These are phyloP conservation scores for Delonix regia DNA, from an alignment of 306 rosid genomes.

Conservation along the genomic window DNA sequence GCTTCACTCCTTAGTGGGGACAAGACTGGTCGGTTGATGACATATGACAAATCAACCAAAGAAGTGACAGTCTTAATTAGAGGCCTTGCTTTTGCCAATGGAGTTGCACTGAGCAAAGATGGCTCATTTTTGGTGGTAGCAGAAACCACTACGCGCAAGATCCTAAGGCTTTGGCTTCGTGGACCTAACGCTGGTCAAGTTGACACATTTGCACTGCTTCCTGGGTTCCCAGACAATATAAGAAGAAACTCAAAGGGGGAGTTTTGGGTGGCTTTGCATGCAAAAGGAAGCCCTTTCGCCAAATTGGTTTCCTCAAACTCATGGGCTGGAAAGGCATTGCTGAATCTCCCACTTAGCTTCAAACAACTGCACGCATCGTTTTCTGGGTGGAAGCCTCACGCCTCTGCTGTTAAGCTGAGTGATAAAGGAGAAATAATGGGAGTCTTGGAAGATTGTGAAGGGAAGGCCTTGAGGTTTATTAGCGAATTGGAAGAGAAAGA, in stretches of 20 bases:
- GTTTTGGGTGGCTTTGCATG: constrained; percentile 89
- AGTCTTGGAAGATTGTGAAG: constrained; percentile 80
- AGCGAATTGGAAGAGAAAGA: constrained; percentile 93
- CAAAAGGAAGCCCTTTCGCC: constrained; percentile 53
- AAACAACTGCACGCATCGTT: constrained; percentile 63
- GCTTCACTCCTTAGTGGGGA: constrained; percentile 64
- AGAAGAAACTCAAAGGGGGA: constrained; percentile 76
- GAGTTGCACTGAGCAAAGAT: constrained; percentile 82
- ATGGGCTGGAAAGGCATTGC: constrained; percentile 60
- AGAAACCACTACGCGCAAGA: constrained; percentile 60
- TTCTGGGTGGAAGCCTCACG: constrained; percentile 73
- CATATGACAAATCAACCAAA: constrained; percentile 65
- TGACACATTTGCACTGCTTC: constrained; percentile 66
- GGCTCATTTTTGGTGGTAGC: constrained; percentile 76
- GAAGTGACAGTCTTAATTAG: constrained; percentile 62
- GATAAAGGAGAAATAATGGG: constrained; percentile 65
- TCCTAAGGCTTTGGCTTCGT: constrained; percentile 80
- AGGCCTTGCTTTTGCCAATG: constrained; percentile 78
- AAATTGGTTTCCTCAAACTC: constrained; percentile 53
- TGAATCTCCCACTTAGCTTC: constrained; percentile 59
- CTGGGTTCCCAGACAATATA: constrained; percentile 83
- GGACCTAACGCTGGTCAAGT: constrained; percentile 75
- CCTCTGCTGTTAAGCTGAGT: constrained; percentile 66
- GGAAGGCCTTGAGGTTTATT: constrained; percentile 65
- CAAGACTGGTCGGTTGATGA: constrained; percentile 74